Evolutionary conservation across 805 yeast genomes (phyloP).

Genomic region (Metschnikowia anglica): DNA sequence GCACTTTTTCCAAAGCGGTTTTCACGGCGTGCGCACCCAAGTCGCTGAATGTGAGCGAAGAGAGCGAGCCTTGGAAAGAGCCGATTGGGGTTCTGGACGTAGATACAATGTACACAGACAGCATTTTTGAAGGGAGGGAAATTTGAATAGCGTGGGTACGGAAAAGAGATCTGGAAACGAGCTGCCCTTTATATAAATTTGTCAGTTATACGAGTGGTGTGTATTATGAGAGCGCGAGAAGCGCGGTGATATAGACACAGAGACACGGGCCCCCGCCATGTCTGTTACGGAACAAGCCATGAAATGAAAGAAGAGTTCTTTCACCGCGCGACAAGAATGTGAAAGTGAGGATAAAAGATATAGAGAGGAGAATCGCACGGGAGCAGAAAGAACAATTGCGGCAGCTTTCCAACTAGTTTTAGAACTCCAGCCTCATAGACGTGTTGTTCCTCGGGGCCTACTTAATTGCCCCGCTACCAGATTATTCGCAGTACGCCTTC

Average conservation of each 20-base stretch:
- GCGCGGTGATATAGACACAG: neutral
- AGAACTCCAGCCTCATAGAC: too few species aligned
- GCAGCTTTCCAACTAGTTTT: too few species aligned
- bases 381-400: too few species aligned
- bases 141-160: neutral
- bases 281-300: too few species aligned
- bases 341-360: too few species aligned
- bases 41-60: constrained; percentile 76
- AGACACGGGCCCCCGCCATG: neutral
- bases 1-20: constrained; percentile 80
- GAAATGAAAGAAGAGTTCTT: too few species aligned
- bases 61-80: constrained; percentile 81
- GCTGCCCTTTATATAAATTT: constrained; percentile 9
- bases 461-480: too few species aligned
- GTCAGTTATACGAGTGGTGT: constrained; percentile 9
- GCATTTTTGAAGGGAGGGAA: constrained; percentile 4
- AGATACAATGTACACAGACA: constrained; percentile 80
- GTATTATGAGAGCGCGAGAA: neutral
- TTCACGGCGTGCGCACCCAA: constrained; percentile 91
- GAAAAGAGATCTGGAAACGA: constrained; percentile 2
- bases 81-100: constrained; percentile 96
- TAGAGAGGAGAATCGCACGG: too few species aligned
- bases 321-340: too few species aligned
- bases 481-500: too few species aligned
- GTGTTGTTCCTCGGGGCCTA: too few species aligned